These are phyloP conservation scores for Rhynchospora tenuis DNA, from an alignment of 176 grass and related monocot species.

Conservation along the genomic window DNA sequence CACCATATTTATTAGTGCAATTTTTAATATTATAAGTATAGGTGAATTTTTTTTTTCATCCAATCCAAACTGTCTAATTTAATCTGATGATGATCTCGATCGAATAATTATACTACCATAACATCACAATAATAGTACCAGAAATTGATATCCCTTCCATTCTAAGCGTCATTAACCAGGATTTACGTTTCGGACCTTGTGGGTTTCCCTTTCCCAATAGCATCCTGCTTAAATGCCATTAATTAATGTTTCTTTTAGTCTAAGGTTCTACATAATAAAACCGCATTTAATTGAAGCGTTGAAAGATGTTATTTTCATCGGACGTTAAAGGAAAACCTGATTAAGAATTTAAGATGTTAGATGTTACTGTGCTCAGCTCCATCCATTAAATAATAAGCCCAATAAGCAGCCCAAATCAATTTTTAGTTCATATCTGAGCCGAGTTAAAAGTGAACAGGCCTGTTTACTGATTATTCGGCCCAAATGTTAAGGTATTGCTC, in stretches of 20 bases:
- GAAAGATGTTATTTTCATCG: neutral
- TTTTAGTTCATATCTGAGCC: neutral
- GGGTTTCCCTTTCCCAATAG: neutral
- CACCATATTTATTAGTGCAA: no score
- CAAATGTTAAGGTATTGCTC: no score
- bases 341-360: neutral
- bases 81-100: neutral
- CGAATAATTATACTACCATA: neutral
- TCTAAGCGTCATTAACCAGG: neutral
- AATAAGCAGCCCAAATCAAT: neutral
- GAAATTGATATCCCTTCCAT: neutral
- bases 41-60: neutral
- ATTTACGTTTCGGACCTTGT: neutral
- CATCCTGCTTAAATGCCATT: neutral
- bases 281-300: neutral
- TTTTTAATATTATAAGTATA: neutral
- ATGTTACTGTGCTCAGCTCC: neutral
- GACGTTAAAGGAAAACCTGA: neutral
- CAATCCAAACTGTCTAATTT: neutral
- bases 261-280: neutral
- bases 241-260: slow-evolving; percentile 14
- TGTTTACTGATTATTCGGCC: neutral
- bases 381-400: neutral
- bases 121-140: neutral
- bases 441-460: neutral